Evolutionary conservation across 768 basidiomycete species (phyloP), one percentile per base, ranked within the genome.

Genomic region (Boletus rubroflammeus): DNA sequence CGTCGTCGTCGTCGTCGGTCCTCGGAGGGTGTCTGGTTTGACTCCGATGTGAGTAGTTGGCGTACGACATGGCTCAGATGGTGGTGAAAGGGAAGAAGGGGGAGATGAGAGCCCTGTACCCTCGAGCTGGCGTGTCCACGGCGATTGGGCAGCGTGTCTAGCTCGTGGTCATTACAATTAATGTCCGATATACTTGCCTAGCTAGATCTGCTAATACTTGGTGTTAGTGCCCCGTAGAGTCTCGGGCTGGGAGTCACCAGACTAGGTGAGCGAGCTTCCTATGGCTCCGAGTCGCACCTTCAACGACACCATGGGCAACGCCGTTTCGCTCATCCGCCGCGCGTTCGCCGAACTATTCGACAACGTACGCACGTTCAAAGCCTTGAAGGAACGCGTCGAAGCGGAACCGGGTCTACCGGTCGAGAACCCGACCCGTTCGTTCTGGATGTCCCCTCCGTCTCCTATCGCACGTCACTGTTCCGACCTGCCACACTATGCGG

Each of bases 371-470:
- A 45, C 62, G 4, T 63, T 74, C 28, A 60, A 66, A 23, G 38
- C 53, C 0, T 51, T 79, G 52, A 59, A 63, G 6, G 59, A 68
- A 28, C 73, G 77, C 42, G 47, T 80, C 42, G 52, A 72, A 8
- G 38, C 32, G 0, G 72, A 73, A 9, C 86, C 87, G 0, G 87
- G 85, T 0, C 67, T 89, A 2, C 88, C 89, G 0, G 70, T 78
- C 1, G 67, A 74, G 0, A 75, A 79, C 49, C 79, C 86, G 1
- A 80, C 78, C 0, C 65, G 69, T 10, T 75, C 88, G 0, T 88
- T 85, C 65, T 91, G 88, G 88, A 79, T 78, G 39, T 60, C 72
- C 10, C 84, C 85, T 0, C 71, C 73, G 0, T 78, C 84, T 3
- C 68, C 76, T 7, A 75, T 85, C 29, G 72, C 81, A 8, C 78